phyloP scores from a whole-genome alignment of 1,284 basidiomycete genomes.

The Tilletia horrida region DNA sequence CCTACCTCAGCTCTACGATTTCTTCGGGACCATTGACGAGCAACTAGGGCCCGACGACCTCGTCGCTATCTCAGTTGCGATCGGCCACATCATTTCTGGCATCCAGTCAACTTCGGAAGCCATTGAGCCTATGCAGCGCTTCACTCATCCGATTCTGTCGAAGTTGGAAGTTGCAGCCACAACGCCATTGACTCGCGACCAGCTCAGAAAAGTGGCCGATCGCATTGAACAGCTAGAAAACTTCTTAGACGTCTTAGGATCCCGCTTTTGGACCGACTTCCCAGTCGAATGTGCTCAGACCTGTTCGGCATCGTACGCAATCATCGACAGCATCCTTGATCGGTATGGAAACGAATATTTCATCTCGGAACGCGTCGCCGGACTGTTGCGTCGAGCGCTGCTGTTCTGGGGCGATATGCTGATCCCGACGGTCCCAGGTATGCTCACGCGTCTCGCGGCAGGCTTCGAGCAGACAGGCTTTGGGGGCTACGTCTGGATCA shows the following conservation, averaged over 20 bases:
- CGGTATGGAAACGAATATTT: constrained; percentile 76
- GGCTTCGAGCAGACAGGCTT: constrained; percentile 78
- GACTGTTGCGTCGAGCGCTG: constrained; percentile 81
- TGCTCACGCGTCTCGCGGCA: constrained; percentile 71
- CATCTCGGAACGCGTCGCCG: constrained; percentile 78
- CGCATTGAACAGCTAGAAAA: constrained; percentile 56
- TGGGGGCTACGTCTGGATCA: constrained; percentile 90
- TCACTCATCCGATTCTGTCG: constrained; percentile 64
- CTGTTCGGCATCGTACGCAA: constrained; percentile 73
- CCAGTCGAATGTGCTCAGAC: constrained; percentile 76
- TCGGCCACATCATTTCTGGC: constrained; percentile 86
- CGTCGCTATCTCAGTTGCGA: constrained; percentile 87
- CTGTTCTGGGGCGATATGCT: constrained; percentile 73
- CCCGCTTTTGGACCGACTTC: constrained; percentile 47
- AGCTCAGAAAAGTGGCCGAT: constrained; percentile 69
- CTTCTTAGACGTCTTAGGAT: constrained; percentile 33
- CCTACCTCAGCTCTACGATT: constrained; percentile 84
- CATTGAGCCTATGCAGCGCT: constrained; percentile 77
- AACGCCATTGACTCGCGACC: constrained; percentile 62
- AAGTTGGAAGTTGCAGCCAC: constrained; percentile 55
- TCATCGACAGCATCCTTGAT: constrained; percentile 75
- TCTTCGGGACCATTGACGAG: constrained; percentile 71
- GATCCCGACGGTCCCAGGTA: constrained; percentile 67
- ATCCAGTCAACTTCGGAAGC: constrained; percentile 73
- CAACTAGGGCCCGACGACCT: constrained; percentile 83